Percentiles rank a stretch among this genome's conserved stretches.
These are phyloP conservation scores for Boechera retrofracta DNA, from an alignment of 345 rosid species.

Conservation along the genomic window DNA sequence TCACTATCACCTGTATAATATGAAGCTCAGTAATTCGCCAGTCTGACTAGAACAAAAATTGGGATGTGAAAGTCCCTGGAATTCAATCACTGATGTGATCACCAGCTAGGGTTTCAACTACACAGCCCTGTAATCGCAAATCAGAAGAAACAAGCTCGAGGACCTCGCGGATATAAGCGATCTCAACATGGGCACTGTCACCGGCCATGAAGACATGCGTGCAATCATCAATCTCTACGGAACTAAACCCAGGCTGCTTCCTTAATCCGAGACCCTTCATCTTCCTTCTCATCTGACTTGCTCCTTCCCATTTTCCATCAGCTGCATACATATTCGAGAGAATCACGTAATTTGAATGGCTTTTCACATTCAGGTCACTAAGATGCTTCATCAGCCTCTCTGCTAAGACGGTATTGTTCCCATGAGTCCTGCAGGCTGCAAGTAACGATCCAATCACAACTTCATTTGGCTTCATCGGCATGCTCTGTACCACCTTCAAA, in stretches of 20 bases:
- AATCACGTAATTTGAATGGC: constrained; percentile 70
- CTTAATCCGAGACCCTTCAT: constrained; percentile 77
- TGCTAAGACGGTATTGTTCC: constrained; percentile 61
- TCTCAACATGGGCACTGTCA: constrained; percentile 60
- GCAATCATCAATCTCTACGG: constrained; percentile 63
- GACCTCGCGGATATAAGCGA: constrained; percentile 49
- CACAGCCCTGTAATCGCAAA: constrained; percentile 47
- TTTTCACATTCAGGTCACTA: constrained; percentile 51
- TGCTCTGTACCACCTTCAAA: constrained; percentile 54
- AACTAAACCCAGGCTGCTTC: constrained; percentile 76
- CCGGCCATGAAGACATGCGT: constrained; percentile 72
- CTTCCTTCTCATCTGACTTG: constrained; percentile 63
- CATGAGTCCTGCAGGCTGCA: constrained; percentile 67
- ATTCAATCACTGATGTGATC: constrained; percentile 20
- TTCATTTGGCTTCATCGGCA: constrained; percentile 84
- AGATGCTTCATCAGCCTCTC: constrained; percentile 59
- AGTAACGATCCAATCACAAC: constrained; percentile 76
- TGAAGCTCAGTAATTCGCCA: not conserved
- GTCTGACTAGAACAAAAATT: constrained; percentile 2
- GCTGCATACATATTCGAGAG: constrained; percentile 77
- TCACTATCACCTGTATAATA: not conserved
- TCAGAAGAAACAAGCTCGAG: constrained; percentile 59
- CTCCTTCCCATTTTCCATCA: constrained; percentile 76
- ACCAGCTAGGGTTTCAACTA: constrained; percentile 31
- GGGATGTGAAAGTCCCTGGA: constrained; percentile 7